phyloP scores from a whole-genome alignment of 148 eudicot species.

The Euryodendron excelsum region DNA sequence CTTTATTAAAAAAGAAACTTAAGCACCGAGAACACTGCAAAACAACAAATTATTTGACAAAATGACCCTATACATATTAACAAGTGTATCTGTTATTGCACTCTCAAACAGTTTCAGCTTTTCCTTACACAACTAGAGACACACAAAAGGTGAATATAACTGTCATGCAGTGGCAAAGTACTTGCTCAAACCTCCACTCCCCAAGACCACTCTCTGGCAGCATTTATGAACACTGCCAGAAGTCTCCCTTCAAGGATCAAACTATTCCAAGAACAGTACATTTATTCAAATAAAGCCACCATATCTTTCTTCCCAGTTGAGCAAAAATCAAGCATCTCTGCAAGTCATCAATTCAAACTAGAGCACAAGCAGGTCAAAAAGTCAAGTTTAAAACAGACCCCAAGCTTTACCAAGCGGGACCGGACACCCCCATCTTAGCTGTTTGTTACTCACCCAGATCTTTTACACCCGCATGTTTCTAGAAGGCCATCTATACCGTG shows the following conservation, averaged over 20 bases:
- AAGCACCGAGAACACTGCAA: neutral
- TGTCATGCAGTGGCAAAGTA: neutral
- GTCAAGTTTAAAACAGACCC: conserved; percentile 3
- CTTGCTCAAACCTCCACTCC: neutral
- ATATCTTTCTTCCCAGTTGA: neutral
- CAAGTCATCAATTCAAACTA: neutral
- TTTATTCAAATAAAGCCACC: neutral
- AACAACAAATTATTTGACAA: neutral
- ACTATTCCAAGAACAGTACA: neutral
- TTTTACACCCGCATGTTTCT: neutral
- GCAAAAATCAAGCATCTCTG: neutral
- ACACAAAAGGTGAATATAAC: neutral
- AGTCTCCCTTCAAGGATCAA: neutral
- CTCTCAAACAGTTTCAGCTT: neutral
- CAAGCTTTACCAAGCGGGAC: neutral
- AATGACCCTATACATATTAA: neutral
- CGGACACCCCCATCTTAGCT: neutral
- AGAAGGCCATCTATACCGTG: neutral
- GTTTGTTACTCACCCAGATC: neutral
- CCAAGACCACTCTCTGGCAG: neutral
- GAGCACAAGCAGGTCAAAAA: neutral
- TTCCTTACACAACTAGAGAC: neutral
- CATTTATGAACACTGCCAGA: neutral
- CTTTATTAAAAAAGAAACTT: neutral
- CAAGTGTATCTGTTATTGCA: neutral